phyloP scores from a whole-genome alignment of 2,329 filamentous ascomycete genomes.

The Aspergillus sp. region DNA sequence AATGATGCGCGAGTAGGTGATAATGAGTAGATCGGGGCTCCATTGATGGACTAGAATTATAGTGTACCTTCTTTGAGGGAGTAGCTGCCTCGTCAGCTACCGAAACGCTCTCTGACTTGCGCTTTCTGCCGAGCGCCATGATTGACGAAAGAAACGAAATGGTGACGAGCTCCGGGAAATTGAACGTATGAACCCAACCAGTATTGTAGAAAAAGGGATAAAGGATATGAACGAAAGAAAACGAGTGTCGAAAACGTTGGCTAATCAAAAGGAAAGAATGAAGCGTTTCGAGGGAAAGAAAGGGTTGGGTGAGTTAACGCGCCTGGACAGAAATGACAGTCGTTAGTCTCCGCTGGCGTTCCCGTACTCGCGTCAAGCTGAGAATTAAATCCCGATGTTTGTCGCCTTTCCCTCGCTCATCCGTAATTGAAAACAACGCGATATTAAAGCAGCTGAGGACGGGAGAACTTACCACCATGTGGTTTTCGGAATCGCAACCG shows the following conservation, averaged over 20 bases:
- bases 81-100: conserved; percentile 21
- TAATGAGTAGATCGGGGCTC: background rate
- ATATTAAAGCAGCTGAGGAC: background rate
- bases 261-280: conserved; percentile 11
- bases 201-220: background rate
- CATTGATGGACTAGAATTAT: background rate
- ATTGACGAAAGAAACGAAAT: conserved; percentile 1
- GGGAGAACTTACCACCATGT: background rate
- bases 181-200: background rate
- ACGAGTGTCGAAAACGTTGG: background rate
- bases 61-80: conserved; percentile 24
- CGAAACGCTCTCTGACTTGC: conserved; percentile 26
- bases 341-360: background rate
- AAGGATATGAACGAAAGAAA: conserved; percentile 3
- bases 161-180: conserved; percentile 1
- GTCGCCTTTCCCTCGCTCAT: background rate
- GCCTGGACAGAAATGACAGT: conserved; percentile 6
- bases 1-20: background rate
- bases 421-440: background rate
- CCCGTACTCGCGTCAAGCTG: background rate
- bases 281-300: background rate
- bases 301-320: conserved; percentile 12
- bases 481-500: background rate
- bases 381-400: background rate
- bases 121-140: conserved; percentile 23